Evolutionary conservation across 148 eudicot species (phyloP).

Genomic region (Rhododendron ovatum): DNA sequence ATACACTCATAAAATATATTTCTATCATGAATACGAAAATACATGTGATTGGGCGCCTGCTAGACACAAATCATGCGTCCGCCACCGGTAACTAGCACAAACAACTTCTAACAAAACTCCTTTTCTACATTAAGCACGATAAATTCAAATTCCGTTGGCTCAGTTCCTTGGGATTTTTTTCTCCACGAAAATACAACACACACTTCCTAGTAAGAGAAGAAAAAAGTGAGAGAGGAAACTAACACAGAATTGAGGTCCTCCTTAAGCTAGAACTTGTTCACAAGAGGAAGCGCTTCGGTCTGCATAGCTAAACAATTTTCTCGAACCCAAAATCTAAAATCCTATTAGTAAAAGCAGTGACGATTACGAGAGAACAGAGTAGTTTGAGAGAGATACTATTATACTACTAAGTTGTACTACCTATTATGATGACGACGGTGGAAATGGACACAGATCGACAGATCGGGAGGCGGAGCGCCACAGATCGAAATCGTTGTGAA

Average conservation of each 20-base stretch:
- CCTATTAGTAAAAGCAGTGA: not conserved
- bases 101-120: not conserved
- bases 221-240: conserved; percentile 18
- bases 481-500: too few species aligned
- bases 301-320: conserved; percentile 49
- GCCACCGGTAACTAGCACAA: too few species aligned
- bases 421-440: conserved; percentile 49
- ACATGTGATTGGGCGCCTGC: not conserved
- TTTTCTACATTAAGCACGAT: not conserved
- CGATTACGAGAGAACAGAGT: not conserved
- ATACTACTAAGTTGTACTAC: conserved; percentile 9
- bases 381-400: not conserved
- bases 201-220: not conserved
- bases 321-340: not conserved
- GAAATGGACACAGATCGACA: conserved; percentile 43
- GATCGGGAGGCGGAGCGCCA: too few species aligned
- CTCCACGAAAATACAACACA: not conserved
- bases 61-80: too few species aligned
- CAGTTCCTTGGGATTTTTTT: not conserved
- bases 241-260: conserved; percentile 45
- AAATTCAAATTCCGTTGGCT: not conserved
- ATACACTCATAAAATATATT: not conserved
- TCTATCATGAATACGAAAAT: not conserved
- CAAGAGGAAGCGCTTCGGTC: conserved; percentile 57
- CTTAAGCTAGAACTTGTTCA: conserved; percentile 44